A percentile compares a stretch with the other conserved stretches of the same genome.
phyloP scores from a whole-genome alignment of 768 basidiomycete species.

The Phylloporus sp. region DNA sequence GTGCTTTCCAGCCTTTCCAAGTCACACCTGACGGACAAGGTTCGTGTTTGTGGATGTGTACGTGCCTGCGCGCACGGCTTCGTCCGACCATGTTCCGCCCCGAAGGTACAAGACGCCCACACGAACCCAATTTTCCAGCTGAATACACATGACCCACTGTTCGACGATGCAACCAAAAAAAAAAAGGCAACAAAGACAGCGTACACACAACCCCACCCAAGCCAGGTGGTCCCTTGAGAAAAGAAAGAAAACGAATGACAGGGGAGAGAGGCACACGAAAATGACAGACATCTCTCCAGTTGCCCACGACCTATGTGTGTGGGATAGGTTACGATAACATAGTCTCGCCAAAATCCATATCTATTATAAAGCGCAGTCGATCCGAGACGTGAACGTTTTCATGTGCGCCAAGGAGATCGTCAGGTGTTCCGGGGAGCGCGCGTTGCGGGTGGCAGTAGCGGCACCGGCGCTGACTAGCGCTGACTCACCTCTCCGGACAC shows the following conservation, averaged over 20 bases:
- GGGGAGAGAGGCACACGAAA: not conserved
- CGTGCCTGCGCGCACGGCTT: not conserved
- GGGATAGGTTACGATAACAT: slow-evolving; percentile 11
- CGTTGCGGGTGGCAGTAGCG: slow-evolving; percentile 5
- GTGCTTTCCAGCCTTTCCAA: no score
- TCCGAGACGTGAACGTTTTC: slow-evolving; percentile 9
- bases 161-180: slow-evolving; percentile 14
- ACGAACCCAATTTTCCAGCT: not conserved
- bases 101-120: not conserved
- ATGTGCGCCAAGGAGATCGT: slow-evolving; percentile 1
- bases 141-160: not conserved
- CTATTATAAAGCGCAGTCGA: slow-evolving; percentile 14
- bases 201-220: slow-evolving; percentile 9
- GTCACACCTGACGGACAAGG: not conserved
- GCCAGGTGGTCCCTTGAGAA: slow-evolving; percentile 6
- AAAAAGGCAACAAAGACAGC: not conserved
- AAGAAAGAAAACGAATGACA: slow-evolving; percentile 11
- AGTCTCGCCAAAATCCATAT: slow-evolving; percentile 23
- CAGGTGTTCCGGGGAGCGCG: slow-evolving; percentile 2
- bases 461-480: no score
- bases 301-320: slow-evolving; percentile 1
- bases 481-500: slow-evolving; percentile 22
- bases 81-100: not conserved
- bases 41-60: slow-evolving; percentile 8
- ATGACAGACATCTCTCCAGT: slow-evolving; percentile 11